Evolutionary conservation across 2,329 filamentous ascomycete species (phyloP).

Genomic region (Rutstroemia sp.): DNA sequence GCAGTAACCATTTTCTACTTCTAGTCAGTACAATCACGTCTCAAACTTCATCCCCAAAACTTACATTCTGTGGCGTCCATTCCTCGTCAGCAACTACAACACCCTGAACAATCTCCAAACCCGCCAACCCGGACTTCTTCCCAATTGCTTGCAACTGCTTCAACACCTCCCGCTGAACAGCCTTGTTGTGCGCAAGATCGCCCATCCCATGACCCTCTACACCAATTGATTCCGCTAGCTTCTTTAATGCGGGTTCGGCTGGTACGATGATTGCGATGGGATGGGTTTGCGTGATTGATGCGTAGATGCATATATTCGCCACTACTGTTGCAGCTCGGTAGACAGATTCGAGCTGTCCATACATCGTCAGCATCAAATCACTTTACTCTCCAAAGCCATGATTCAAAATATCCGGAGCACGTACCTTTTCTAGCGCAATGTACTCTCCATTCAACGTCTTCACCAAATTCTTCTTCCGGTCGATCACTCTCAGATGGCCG

Average conservation of each 20-base stretch:
- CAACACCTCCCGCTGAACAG: not conserved
- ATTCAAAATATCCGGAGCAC: too few relatives aligned
- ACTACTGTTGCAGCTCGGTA: constrained; percentile 74
- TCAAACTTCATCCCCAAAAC: not conserved
- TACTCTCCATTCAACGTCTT: constrained; percentile 85
- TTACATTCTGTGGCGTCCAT: constrained; percentile 27
- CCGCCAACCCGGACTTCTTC: constrained; percentile 1
- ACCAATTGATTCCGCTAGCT: not conserved
- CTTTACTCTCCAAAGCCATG: too few relatives aligned
- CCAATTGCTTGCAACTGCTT: constrained; percentile 4
- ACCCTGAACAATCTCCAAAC: constrained; percentile 5
- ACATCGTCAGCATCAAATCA: not conserved
- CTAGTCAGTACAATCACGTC: not conserved
- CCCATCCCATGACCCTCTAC: not conserved
- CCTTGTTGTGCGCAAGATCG: constrained; percentile 1
- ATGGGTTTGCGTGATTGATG: constrained; percentile 63
- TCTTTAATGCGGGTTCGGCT: constrained; percentile 22
- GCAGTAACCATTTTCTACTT: constrained; percentile 4
- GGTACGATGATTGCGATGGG: constrained; percentile 73
- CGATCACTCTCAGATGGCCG: constrained; percentile 84
- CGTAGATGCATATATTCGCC: constrained; percentile 80
- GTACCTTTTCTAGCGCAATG: constrained; percentile 78
- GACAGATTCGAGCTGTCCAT: constrained; percentile 63
- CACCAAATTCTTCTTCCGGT: constrained; percentile 36
- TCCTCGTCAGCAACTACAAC: constrained; percentile 29